Percentiles rank a stretch among this genome's conserved stretches.
Conservation (phyloP, 306 rosid species). For the Oxytropis ochrocephala region DNA sequence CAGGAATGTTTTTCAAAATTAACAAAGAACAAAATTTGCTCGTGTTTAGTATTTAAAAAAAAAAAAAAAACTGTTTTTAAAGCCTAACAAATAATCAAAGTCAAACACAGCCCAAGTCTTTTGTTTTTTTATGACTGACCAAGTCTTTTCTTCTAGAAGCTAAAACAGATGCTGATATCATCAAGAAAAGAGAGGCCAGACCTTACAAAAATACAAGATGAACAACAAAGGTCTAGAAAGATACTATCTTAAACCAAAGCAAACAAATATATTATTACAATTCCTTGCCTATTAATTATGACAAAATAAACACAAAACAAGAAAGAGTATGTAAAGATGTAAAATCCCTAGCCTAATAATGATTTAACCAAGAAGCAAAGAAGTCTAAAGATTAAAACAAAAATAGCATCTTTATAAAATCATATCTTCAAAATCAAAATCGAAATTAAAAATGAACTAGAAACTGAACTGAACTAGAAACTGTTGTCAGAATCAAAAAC, state of each 20-base stretch:
- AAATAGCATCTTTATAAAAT: not conserved
- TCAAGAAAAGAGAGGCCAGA: not conserved
- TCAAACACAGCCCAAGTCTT: too few relatives aligned
- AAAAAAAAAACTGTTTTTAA: too few relatives aligned
- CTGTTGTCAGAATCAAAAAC: not conserved
- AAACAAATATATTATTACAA: not conserved
- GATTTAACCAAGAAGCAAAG: conserved; percentile 8
- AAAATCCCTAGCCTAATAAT: not conserved
- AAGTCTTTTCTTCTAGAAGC: not conserved
- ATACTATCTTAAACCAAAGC: not conserved
- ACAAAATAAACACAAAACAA: conserved; percentile 1
- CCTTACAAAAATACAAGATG: not conserved
- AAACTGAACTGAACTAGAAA: not conserved
- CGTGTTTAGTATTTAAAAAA: too few relatives aligned
- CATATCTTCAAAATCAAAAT: too few relatives aligned
- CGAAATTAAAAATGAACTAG: too few relatives aligned
- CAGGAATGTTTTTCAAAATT: not conserved
- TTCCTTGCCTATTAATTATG: not conserved
- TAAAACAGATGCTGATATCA: not conserved
- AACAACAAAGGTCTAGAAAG: not conserved
- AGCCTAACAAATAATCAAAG: too few relatives aligned
- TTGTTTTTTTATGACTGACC: not conserved
- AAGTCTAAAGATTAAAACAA: not conserved
- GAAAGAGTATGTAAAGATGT: not conserved
- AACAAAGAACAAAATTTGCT: too few relatives aligned